A percentile compares a stretch with the other conserved stretches of the same genome.
Conservation (phyloP, 1,284 basidiomycete genomes). For the Neolentinus lepideus region DNA sequence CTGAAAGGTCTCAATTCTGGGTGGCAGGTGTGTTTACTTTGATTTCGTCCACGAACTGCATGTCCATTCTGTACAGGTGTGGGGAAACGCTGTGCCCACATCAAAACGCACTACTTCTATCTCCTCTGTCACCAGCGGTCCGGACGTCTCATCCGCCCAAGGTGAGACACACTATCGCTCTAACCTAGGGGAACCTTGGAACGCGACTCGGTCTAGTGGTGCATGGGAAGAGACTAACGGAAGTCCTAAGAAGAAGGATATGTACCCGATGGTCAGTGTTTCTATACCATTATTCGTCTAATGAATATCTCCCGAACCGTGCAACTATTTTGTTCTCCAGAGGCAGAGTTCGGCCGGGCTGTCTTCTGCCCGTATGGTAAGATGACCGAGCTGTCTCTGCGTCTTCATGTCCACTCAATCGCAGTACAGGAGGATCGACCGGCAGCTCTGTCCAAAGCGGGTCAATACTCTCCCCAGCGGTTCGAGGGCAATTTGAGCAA, state of each 20-base stretch:
- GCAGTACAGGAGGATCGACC: constrained; percentile 39
- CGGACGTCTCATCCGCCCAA: constrained; percentile 40
- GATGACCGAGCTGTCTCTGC: not conserved
- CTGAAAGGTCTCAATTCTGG: constrained; percentile 52
- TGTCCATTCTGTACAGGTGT: constrained; percentile 36
- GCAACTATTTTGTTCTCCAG: not conserved
- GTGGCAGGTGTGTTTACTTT: constrained; percentile 54
- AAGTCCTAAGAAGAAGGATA: constrained; percentile 43
- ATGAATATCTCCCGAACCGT: not conserved
- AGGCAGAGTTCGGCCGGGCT: not conserved
- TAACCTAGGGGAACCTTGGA: constrained; percentile 45
- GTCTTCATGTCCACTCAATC: not conserved
- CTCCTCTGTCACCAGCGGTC: constrained; percentile 48
- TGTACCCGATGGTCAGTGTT: constrained; percentile 35
- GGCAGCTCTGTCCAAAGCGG: constrained; percentile 26
- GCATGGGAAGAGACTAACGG: constrained; percentile 55
- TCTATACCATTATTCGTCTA: not conserved
- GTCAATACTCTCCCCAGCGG: constrained; percentile 46
- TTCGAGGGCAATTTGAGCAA: constrained; percentile 39
- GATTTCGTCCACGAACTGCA: not conserved
- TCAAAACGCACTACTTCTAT: constrained; percentile 56
- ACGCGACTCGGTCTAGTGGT: constrained; percentile 42
- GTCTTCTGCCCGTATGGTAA: not conserved
- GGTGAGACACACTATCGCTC: constrained; percentile 40
- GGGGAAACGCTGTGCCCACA: constrained; percentile 42